A percentile compares a stretch with the other conserved stretches of the same genome.
phyloP scores from a whole-genome alignment of 805 yeast genomes.

The Isabelozyma gotoi region DNA sequence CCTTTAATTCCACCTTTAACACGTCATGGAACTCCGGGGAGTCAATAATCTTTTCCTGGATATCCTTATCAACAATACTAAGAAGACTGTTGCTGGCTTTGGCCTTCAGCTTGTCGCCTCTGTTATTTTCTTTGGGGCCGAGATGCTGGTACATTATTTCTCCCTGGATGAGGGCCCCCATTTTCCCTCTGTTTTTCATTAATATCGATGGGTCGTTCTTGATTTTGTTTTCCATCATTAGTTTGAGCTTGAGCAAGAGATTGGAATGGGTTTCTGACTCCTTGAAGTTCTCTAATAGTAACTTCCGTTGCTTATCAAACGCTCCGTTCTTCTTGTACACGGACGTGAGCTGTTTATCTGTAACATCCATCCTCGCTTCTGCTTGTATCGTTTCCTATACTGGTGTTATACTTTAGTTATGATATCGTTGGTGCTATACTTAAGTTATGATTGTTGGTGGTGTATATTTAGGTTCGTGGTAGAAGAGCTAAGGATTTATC shows the following conservation, averaged over 20 bases:
- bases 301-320: slow-evolving; percentile 46
- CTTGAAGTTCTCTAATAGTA: slow-evolving; percentile 43
- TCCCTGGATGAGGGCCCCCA: slow-evolving; percentile 54
- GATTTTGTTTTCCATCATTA: slow-evolving; percentile 47
- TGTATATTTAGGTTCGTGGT: no score
- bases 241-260: slow-evolving; percentile 36
- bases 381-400: no score
- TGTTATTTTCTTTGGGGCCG: slow-evolving; percentile 8
- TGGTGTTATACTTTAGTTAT: no score
- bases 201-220: slow-evolving; percentile 48
- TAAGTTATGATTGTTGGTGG: no score
- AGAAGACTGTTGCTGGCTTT: slow-evolving; percentile 20
- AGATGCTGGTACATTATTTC: slow-evolving; percentile 37
- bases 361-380: no score
- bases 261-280: slow-evolving; percentile 40
- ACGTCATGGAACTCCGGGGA: slow-evolving; percentile 37
- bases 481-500: no score
- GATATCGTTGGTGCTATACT: no score
- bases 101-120: slow-evolving; percentile 1
- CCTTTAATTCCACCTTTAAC: slow-evolving; percentile 31
- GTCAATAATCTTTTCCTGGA: slow-evolving; percentile 43
- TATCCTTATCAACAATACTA: slow-evolving; percentile 43
- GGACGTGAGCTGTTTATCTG: slow-evolving; percentile 35
- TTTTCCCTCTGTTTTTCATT: slow-evolving; percentile 48
- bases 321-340: slow-evolving; percentile 49